Conservation (phyloP, 2,329 filamentous ascomycete species). For the Myotisia sp. region DNA sequence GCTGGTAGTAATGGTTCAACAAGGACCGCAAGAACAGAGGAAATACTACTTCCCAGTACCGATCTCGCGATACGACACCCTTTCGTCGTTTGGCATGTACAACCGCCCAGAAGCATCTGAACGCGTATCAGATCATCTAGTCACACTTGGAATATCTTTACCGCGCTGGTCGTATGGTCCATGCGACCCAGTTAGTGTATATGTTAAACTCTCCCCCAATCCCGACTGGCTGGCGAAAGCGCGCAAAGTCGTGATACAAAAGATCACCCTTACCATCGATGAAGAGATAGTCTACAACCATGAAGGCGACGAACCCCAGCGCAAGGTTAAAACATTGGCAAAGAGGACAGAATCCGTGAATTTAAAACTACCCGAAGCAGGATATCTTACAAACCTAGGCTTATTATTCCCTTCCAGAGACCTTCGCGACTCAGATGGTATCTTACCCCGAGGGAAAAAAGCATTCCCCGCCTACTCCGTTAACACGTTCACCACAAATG, state of each 20-base stretch:
- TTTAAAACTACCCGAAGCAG: conserved; percentile 73
- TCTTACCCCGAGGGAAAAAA: conserved; percentile 69
- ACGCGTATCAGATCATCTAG: conserved; percentile 73
- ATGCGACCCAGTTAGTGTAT: conserved; percentile 85
- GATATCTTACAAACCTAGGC: conserved; percentile 84
- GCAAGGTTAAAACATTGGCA: conserved; percentile 73
- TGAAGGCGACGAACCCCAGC: conserved; percentile 85
- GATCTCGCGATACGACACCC: conserved; percentile 81
- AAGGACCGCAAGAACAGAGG: conserved; percentile 72
- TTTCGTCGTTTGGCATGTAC: conserved; percentile 99
- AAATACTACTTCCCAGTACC: conserved; percentile 87
- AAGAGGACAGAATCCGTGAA: conserved; percentile 72
- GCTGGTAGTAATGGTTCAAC: conserved; percentile 87
- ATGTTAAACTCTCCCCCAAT: conserved; percentile 87
- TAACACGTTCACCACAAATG: conserved; percentile 82
- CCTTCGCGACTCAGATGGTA: conserved; percentile 69
- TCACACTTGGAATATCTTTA: conserved; percentile 80
- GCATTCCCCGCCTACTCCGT: conserved; percentile 83
- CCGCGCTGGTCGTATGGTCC: conserved; percentile 95
- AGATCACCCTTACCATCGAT: conserved; percentile 85
- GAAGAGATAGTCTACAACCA: conserved; percentile 99
- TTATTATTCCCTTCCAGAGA: conserved; percentile 85
- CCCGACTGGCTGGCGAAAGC: conserved; percentile 83
- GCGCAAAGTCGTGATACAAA: conserved; percentile 80
- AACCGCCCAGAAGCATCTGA: conserved; percentile 86